A percentile compares a stretch with the other conserved stretches of the same genome.
phyloP scores from a whole-genome alignment of 2,329 filamentous ascomycete species.

The Ustilaginoidea virens region DNA sequence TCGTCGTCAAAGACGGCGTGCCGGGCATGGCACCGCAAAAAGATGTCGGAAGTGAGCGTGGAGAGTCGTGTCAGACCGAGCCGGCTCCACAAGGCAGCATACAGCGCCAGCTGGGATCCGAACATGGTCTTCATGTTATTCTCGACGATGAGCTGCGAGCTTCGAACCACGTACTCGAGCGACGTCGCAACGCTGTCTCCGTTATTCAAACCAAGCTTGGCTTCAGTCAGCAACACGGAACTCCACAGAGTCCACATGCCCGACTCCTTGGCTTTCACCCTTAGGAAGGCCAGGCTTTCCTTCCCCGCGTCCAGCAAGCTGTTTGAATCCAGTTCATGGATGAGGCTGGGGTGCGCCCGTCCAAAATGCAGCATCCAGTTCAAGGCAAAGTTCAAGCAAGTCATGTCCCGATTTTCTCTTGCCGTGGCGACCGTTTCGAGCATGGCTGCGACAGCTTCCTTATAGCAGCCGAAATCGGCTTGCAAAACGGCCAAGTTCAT shows the following conservation, averaged over 20 bases:
- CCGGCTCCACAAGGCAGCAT: slow-evolving; percentile 59
- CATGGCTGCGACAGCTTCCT: slow-evolving; percentile 85
- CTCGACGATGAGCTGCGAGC: slow-evolving; percentile 67
- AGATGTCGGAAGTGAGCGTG: slow-evolving; percentile 51
- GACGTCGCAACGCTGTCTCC: slow-evolving; percentile 49
- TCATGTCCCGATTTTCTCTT: slow-evolving; percentile 80
- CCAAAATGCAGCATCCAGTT: slow-evolving; percentile 94
- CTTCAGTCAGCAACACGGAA: slow-evolving; percentile 72
- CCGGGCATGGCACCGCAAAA: slow-evolving; percentile 54
- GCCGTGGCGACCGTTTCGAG: slow-evolving; percentile 92
- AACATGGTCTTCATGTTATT: slow-evolving; percentile 59
- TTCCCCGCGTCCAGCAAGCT: slow-evolving; percentile 64
- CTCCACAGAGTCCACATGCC: slow-evolving; percentile 78
- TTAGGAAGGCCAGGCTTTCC: slow-evolving; percentile 70
- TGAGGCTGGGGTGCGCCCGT: slow-evolving; percentile 66
- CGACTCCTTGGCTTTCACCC: slow-evolving; percentile 70
- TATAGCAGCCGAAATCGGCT: slow-evolving; percentile 83
- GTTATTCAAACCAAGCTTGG: slow-evolving; percentile 60
- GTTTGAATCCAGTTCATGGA: slow-evolving; percentile 52
- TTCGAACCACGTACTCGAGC: slow-evolving; percentile 67
- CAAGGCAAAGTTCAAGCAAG: slow-evolving; percentile 84
- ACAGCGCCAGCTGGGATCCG: slow-evolving; percentile 58
- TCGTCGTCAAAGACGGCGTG: slow-evolving; percentile 55
- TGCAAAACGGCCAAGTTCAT: slow-evolving; percentile 89
- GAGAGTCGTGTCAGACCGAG: slow-evolving; percentile 48